Evolutionary conservation across 805 yeast genomes (phyloP).

Genomic region (Saccharomycopsis oosterbeekiorum): DNA sequence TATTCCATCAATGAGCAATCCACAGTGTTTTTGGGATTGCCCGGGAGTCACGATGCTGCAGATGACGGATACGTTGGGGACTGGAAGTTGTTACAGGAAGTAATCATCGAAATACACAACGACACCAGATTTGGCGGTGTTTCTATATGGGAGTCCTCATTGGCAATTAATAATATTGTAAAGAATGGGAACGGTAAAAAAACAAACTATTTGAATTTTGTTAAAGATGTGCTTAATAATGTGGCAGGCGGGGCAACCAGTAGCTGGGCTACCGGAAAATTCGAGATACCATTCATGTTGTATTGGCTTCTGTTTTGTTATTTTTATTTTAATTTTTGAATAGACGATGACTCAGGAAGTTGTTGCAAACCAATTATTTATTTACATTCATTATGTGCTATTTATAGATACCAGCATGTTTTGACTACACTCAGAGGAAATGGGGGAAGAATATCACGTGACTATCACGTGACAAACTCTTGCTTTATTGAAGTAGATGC

Average conservation of each 20-base stretch:
- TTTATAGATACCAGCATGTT: no score
- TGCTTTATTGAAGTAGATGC: no score
- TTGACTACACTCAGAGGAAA: no score
- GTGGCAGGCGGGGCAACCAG: background rate
- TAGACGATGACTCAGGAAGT: no score
- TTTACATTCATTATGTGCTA: no score
- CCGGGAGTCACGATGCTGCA: constrained; percentile 30
- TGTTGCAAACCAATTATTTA: no score
- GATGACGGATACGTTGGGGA: constrained; percentile 10
- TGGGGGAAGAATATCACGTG: no score
- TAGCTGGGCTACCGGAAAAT: background rate
- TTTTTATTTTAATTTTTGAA: no score
- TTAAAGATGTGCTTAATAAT: background rate
- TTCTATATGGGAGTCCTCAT: constrained; percentile 16
- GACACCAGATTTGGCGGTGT: constrained; percentile 9
- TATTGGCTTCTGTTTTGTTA: no score
- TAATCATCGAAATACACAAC: background rate
- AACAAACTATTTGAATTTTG: background rate
- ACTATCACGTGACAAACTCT: no score
- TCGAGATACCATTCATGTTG: no score
- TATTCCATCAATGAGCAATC: constrained; percentile 57
- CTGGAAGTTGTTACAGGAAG: background rate
- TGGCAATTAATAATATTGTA: constrained; percentile 5
- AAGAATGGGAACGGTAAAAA: background rate
- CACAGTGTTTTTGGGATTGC: constrained; percentile 65